A percentile compares a stretch with the other conserved stretches of the same genome.
These are phyloP conservation scores for Amylostereum chailletii DNA, from an alignment of 1,284 basidiomycete genomes.

Conservation along the genomic window DNA sequence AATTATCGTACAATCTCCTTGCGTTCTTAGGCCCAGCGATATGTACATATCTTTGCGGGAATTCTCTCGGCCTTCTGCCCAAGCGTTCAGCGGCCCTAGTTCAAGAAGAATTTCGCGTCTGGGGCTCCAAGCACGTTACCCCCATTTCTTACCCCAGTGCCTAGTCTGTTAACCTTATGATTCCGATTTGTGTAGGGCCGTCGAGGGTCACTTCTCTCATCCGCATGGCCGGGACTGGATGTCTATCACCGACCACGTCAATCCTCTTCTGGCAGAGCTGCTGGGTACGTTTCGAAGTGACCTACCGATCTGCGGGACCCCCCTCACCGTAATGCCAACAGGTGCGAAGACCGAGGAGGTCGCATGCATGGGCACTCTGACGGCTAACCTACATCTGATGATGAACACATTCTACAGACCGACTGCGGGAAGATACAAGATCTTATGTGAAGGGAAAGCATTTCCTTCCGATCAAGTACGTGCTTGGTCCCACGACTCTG, in stretches of 20 bases:
- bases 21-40: constrained; percentile 35
- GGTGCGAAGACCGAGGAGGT: constrained; percentile 86
- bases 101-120: constrained; percentile 82
- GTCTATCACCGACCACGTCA: constrained; percentile 66
- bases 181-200: constrained; percentile 47
- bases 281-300: constrained; percentile 51
- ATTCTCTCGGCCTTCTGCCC: constrained; percentile 84
- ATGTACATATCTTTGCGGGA: constrained; percentile 90
- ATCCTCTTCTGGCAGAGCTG: constrained; percentile 72
- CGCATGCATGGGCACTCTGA: constrained; percentile 90
- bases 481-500: constrained; percentile 1
- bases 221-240: constrained; percentile 82
- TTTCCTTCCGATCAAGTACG: constrained; percentile 88
- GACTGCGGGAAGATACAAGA: constrained; percentile 78
- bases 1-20: constrained; percentile 2
- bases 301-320: constrained; percentile 5
- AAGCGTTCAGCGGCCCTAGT: constrained; percentile 68
- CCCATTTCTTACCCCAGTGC: constrained; percentile 4
- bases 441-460: constrained; percentile 89
- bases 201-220: constrained; percentile 89
- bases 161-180: constrained; percentile 1
- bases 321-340: constrained; percentile 21
- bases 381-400: constrained; percentile 91
- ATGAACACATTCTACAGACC: constrained; percentile 94
- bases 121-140: constrained; percentile 64